Evolutionary conservation across 2,329 filamentous ascomycete species (phyloP), one percentile per base, ranked within the genome.

Genomic region (Sphaceloma murrayae): DNA sequence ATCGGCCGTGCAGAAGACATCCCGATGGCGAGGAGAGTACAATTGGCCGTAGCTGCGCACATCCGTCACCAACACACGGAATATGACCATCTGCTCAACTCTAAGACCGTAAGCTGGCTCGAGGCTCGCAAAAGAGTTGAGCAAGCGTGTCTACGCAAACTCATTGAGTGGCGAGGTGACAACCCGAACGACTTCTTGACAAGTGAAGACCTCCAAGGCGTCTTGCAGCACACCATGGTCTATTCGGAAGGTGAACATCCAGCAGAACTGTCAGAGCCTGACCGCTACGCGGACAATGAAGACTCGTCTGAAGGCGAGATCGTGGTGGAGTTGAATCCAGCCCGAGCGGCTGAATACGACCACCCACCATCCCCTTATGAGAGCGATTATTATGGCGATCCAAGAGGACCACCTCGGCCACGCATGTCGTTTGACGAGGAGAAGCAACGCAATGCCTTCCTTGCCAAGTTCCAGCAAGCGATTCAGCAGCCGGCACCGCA

Each of bases 161-260:
- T 81, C 33, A 69, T 76, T 43, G 69, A 76, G 56, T 81, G 77
- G 77, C 68, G 75, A 47, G 77, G 76, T 34, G 74, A 79, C 56
- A 67, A 73, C 53, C 70, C 74, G 58, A 62, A 70, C 56, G 75
- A 79, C 52, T 72, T 77, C 21, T 74, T 80, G 43, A 71, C n/a
- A n/a, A n/a, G 74, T 39, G 77, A 80, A 58, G 36, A 19, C 7
- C 30, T 26, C 9, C 36, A 40, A 30, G 36, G 36, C 10, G 36
- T 40, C 19, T n/a, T 40, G 11, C 22, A 40, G 22, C 19, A 40
- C 13, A 72, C 78, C 47, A 78, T 80, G 52, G 70, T 79, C 43
- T 72, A 80, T 45, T 75, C 76, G 43, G 74, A 78, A 54, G 74
- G 77, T 52, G 73, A 45, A 29, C 21, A 21, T 5, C 42, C 42